phyloP scores from a whole-genome alignment of 306 rosid genomes.

The Prunus salicina region DNA sequence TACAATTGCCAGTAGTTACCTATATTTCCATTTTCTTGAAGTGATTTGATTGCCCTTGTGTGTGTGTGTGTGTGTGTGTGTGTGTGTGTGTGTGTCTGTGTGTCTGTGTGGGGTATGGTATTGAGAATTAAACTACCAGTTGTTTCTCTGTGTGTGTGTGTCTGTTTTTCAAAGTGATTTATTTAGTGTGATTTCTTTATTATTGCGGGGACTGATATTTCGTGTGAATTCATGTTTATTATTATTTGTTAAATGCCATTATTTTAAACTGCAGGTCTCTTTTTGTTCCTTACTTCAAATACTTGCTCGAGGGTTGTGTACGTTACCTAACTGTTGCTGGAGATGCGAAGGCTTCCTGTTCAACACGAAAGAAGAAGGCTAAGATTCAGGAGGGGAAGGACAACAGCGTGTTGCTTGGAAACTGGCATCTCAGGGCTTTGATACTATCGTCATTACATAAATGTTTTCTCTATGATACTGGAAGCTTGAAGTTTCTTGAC shows the following conservation, averaged over 20 bases:
- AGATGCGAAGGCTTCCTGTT: slow-evolving; percentile 36
- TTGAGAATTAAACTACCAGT: background rate
- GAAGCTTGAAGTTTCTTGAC: slow-evolving; percentile 72
- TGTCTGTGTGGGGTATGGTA: background rate
- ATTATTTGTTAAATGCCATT: background rate
- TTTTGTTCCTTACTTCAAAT: slow-evolving; percentile 92
- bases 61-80: background rate
- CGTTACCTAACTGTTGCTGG: slow-evolving; percentile 54
- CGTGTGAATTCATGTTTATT: background rate
- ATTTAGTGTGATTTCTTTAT: background rate
- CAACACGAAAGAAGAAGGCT: slow-evolving; percentile 63
- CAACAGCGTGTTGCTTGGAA: slow-evolving; percentile 33
- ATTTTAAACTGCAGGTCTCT: slow-evolving; percentile 57
- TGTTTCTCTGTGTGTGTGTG: background rate
- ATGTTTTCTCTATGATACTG: slow-evolving; percentile 85
- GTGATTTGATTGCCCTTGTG: background rate
- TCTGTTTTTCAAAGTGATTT: background rate
- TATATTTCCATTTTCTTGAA: background rate
- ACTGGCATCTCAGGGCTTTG: slow-evolving; percentile 82
- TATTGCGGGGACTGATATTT: background rate
- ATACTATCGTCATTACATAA: slow-evolving; percentile 77
- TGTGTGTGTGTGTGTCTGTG: too few species aligned
- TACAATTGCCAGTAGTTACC: background rate
- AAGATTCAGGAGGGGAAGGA: slow-evolving; percentile 50
- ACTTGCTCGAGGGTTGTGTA: slow-evolving; percentile 72